A percentile compares a stretch with the other conserved stretches of the same genome.
Conservation (phyloP, 2,329 filamentous ascomycete genomes). For the Fusarium solani-melongenae region DNA sequence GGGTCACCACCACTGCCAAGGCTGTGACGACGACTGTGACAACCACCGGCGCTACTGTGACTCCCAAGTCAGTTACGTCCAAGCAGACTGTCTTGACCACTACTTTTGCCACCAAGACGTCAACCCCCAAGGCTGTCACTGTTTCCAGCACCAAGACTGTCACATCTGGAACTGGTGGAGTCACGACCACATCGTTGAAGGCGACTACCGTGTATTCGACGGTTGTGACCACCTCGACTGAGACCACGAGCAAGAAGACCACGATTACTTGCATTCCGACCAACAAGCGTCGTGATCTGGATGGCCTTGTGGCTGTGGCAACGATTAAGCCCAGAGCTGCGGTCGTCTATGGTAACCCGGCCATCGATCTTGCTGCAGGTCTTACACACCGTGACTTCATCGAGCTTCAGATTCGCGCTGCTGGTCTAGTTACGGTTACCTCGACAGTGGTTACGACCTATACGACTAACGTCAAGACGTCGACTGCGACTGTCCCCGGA, state of each 20-base stretch:
- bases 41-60: conserved; percentile 33
- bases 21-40: conserved; percentile 22
- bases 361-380: conserved; percentile 5
- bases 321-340: conserved; percentile 14
- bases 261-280: conserved; percentile 36
- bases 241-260: conserved; percentile 31
- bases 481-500: conserved; percentile 18
- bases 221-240: conserved; percentile 34
- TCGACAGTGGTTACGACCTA: conserved; percentile 24
- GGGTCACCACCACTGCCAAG: conserved; percentile 26
- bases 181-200: conserved; percentile 36
- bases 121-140: conserved; percentile 31
- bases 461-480: conserved; percentile 29
- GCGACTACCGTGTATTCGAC: conserved; percentile 36
- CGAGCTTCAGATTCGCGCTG: conserved; percentile 21
- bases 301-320: background rate
- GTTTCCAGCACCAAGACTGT: conserved; percentile 34
- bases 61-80: conserved; percentile 38
- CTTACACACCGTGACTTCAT: conserved; percentile 22
- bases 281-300: conserved; percentile 23
- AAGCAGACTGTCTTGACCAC: conserved; percentile 24
- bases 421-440: conserved; percentile 12
- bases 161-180: conserved; percentile 29
- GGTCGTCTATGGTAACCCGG: conserved; percentile 23
- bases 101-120: conserved; percentile 25